These are phyloP conservation scores for Sporothrix pseudoabietina DNA, from an alignment of 2,329 filamentous ascomycete species.

Conservation along the genomic window DNA sequence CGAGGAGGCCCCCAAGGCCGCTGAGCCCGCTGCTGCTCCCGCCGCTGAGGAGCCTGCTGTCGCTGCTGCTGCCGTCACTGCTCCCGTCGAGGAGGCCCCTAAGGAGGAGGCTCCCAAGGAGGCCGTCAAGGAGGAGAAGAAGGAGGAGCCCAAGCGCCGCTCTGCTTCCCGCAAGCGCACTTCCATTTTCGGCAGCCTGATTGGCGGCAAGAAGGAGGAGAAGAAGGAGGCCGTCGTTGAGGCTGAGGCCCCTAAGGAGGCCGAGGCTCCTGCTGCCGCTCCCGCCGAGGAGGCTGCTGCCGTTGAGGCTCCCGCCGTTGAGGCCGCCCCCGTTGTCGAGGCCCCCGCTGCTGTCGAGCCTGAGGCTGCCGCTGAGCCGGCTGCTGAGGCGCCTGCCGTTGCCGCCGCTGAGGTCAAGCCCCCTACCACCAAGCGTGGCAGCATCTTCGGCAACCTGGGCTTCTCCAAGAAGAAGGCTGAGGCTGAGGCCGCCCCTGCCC, in stretches of 20 bases:
- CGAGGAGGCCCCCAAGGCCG: slow-evolving; percentile 42
- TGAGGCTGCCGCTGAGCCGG: slow-evolving; percentile 40
- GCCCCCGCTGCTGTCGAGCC: slow-evolving; percentile 39
- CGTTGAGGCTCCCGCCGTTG: slow-evolving; percentile 37
- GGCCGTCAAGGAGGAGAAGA: slow-evolving; percentile 50
- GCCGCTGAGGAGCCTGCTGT: slow-evolving; percentile 29
- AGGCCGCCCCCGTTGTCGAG: slow-evolving; percentile 40
- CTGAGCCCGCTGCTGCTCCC: slow-evolving; percentile 29
- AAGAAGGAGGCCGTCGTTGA: slow-evolving; percentile 43
- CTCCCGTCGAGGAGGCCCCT: slow-evolving; percentile 39
- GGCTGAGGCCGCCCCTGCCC: slow-evolving; percentile 48
- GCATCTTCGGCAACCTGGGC: slow-evolving; percentile 59
- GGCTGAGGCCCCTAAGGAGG: slow-evolving; percentile 44
- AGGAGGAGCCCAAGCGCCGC: slow-evolving; percentile 61
- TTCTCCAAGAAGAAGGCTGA: slow-evolving; percentile 62
- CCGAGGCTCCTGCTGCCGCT: slow-evolving; percentile 40
- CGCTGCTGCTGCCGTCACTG: slow-evolving; percentile 34
- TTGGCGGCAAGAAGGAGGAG: slow-evolving; percentile 58
- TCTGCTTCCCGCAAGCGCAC: slow-evolving; percentile 66
- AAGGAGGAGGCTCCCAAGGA: slow-evolving; percentile 39
- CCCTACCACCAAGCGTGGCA: slow-evolving; percentile 49
- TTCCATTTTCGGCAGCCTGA: slow-evolving; percentile 63
- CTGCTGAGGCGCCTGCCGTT: slow-evolving; percentile 42
- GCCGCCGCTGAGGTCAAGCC: slow-evolving; percentile 45
- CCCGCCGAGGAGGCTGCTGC: slow-evolving; percentile 42